phyloP scores from a whole-genome alignment of 2,329 filamentous ascomycete species.

The Microcera coccophila region DNA sequence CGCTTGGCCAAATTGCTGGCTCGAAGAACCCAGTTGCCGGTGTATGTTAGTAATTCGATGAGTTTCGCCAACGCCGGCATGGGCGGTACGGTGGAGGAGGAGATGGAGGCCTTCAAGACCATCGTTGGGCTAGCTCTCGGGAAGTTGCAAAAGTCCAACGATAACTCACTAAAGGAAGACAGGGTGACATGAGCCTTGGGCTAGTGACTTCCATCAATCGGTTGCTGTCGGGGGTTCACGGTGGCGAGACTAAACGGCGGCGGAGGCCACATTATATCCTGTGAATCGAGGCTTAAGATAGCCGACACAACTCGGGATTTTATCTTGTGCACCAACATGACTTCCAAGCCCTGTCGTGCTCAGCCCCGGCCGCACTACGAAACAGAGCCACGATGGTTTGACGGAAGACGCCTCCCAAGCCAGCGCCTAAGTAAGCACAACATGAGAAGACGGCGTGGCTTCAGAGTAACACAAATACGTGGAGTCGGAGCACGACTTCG shows the following conservation, averaged over 20 bases:
- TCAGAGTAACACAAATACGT: too few relatives aligned
- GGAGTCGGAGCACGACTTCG: conserved; percentile 6
- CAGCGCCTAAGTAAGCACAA: not conserved
- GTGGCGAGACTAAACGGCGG: too few relatives aligned
- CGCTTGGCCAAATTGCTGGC: conserved; percentile 80
- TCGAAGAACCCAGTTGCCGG: conserved; percentile 65
- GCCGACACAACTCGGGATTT: too few relatives aligned
- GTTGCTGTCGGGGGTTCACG: not conserved
- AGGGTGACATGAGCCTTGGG: not conserved
- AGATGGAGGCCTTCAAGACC: conserved; percentile 80
- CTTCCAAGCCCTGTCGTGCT: not conserved
- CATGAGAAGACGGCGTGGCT: not conserved
- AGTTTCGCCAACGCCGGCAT: conserved; percentile 69
- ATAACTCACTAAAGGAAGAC: conserved; percentile 7
- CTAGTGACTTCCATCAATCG: not conserved
- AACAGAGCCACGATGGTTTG: too few relatives aligned
- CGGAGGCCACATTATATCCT: too few relatives aligned
- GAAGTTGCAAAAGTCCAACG: conserved; percentile 23
- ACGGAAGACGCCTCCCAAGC: too few relatives aligned
- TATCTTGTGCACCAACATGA: not conserved
- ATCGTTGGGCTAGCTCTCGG: conserved; percentile 63
- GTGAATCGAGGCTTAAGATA: too few relatives aligned
- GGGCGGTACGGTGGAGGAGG: conserved; percentile 83
- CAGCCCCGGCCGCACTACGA: not conserved
- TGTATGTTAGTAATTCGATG: conserved; percentile 89